Conservation (phyloP, 345 rosid species). For the Acer negundo region DNA sequence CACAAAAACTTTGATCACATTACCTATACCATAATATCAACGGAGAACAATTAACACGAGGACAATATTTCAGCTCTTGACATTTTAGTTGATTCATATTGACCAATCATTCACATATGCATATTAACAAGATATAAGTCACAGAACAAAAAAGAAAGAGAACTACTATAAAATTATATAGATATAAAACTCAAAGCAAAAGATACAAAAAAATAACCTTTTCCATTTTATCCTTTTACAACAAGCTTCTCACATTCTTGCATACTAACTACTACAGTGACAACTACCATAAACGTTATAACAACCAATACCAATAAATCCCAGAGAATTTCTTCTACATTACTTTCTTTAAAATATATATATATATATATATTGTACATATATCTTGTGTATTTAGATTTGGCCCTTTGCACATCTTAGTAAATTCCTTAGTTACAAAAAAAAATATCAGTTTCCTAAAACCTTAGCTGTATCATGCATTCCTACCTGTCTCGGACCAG, state of each 20-base stretch:
- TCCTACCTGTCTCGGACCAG: slow-evolving; percentile 65
- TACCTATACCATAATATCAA: slow-evolving; percentile 3
- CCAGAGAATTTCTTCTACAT: background rate
- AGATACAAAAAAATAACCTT: background rate
- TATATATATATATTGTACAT: background rate
- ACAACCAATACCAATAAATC: background rate
- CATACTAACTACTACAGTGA: background rate
- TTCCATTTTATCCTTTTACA: background rate
- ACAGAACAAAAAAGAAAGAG: background rate
- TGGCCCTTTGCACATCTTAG: background rate
- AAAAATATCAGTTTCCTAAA: slow-evolving; percentile 14
- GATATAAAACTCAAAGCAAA: background rate
- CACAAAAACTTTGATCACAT: slow-evolving; percentile 12
- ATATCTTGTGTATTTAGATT: background rate
- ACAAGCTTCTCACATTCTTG: too few species aligned
- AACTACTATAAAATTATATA: background rate
- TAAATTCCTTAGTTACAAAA: too few species aligned
- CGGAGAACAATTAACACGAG: background rate
- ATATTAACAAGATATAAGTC: background rate
- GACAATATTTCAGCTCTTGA: slow-evolving; percentile 5
- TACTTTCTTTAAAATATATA: background rate
- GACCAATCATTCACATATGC: background rate
- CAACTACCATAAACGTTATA: background rate
- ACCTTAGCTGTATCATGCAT: slow-evolving; percentile 13
- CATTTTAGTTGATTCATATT: background rate